Percentiles rank a stretch among this genome's conserved stretches.
These are phyloP conservation scores for Entomortierella chlamydospora DNA, from an alignment of 192 early-diverging fungal species.

Conservation along the genomic window DNA sequence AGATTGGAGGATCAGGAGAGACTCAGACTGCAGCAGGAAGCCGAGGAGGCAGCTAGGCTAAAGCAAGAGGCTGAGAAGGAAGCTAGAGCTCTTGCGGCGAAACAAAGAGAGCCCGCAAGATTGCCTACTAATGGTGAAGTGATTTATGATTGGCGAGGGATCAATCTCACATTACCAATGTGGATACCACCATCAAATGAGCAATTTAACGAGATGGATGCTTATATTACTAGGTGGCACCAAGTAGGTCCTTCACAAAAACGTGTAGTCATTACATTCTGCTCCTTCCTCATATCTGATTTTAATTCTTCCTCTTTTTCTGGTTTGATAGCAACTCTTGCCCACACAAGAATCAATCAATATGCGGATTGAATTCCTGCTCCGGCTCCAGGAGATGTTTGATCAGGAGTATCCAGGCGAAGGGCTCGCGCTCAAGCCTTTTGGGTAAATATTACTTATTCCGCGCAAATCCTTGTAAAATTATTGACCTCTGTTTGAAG, in stretches of 20 bases:
- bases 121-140: neutral
- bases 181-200: slow-evolving; percentile 13
- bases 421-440: slow-evolving; percentile 21
- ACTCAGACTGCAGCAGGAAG: too few relatives aligned
- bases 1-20: too few relatives aligned
- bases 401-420: slow-evolving; percentile 18
- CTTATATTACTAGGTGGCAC: slow-evolving; percentile 2
- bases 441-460: slow-evolving; percentile 25
- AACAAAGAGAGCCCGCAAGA: slow-evolving; percentile 1
- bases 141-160: slow-evolving; percentile 26
- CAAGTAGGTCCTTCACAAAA: slow-evolving; percentile 7
- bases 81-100: too few relatives aligned
- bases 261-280: too few relatives aligned
- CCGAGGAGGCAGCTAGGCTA: too few relatives aligned
- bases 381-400: slow-evolving; percentile 20
- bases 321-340: neutral
- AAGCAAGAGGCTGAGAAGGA: too few relatives aligned
- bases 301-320: neutral
- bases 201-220: slow-evolving; percentile 12
- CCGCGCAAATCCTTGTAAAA: neutral
- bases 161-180: slow-evolving; percentile 12
- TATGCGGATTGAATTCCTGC: neutral
- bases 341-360: neutral
- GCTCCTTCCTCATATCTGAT: too few relatives aligned
- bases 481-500: too few relatives aligned